These are phyloP conservation scores for Inosperma sp. DNA, from an alignment of 768 basidiomycete genomes.

Conservation along the genomic window DNA sequence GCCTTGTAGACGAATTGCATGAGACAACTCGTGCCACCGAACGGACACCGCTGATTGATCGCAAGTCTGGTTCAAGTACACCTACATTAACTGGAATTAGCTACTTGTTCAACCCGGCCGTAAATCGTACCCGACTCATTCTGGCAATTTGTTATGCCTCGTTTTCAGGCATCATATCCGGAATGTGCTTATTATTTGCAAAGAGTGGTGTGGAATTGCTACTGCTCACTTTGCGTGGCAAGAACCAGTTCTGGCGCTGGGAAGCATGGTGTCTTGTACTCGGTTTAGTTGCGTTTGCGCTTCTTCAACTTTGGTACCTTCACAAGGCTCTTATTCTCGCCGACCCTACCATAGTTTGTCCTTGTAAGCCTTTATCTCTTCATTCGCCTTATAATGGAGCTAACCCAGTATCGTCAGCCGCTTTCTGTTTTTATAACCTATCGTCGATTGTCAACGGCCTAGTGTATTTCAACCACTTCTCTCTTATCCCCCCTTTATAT, in stretches of 20 bases:
- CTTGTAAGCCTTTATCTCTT: constrained; percentile 47
- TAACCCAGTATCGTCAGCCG: constrained; percentile 44
- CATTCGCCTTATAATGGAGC: constrained; percentile 12
- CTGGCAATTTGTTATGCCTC: constrained; percentile 84
- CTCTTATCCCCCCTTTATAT: constrained; percentile 61
- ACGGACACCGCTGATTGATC: constrained; percentile 53
- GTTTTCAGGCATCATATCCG: constrained; percentile 81
- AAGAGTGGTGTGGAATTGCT: constrained; percentile 91
- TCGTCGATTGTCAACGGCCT: constrained; percentile 88
- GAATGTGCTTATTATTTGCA: constrained; percentile 90
- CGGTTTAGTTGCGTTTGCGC: constrained; percentile 66
- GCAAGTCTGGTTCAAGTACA: constrained; percentile 31
- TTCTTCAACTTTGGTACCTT: constrained; percentile 81
- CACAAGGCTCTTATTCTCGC: constrained; percentile 77
- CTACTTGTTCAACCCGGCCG: constrained; percentile 20
- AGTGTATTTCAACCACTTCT: constrained; percentile 85
- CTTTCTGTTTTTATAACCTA: constrained; percentile 93
- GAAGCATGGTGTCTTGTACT: constrained; percentile 77
- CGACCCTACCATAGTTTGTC: constrained; percentile 82
- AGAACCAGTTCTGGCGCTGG: constrained; percentile 83
- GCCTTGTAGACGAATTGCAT: constrained; percentile 27
- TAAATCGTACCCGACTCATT: constrained; percentile 50
- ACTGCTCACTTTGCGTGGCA: constrained; percentile 65
- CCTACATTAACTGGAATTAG: constrained; percentile 15
- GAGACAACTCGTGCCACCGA: constrained; percentile 40